These are phyloP conservation scores for Chrysophaeum taylorii DNA, from an alignment of 352 stramenopile species.

Conservation along the genomic window DNA sequence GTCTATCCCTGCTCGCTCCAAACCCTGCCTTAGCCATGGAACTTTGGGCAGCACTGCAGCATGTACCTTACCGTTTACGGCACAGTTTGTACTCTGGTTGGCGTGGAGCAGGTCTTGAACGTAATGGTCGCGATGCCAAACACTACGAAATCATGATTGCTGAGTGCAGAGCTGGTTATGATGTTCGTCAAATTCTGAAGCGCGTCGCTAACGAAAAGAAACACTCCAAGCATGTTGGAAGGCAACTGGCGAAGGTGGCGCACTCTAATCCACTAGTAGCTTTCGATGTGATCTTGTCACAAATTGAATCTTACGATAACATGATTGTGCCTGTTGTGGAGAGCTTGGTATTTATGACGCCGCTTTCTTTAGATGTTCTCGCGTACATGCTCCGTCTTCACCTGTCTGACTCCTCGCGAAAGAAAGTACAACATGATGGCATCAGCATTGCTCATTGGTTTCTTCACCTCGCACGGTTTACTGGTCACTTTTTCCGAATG, in stretches of 20 bases:
- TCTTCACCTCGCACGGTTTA: slow-evolving; percentile 47
- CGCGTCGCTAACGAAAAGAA: slow-evolving; percentile 11
- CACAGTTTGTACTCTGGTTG: neutral
- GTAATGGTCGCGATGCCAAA: neutral
- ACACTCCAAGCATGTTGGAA: slow-evolving; percentile 10
- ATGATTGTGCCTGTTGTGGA: slow-evolving; percentile 88
- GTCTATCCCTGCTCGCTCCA: neutral
- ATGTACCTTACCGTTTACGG: neutral
- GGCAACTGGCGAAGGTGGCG: slow-evolving; percentile 57
- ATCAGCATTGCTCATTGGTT: slow-evolving; percentile 16
- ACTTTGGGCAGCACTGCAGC: neutral
- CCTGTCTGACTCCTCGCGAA: slow-evolving; percentile 43
- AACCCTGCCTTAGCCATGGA: neutral
- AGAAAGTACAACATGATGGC: slow-evolving; percentile 18
- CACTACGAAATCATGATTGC: neutral
- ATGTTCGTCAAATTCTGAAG: neutral
- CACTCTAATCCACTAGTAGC: slow-evolving; percentile 84
- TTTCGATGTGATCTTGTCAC: slow-evolving; percentile 80
- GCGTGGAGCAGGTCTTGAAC: neutral
- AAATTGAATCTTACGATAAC: slow-evolving; percentile 94
- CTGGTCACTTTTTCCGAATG: slow-evolving; percentile 80
- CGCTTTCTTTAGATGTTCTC: slow-evolving; percentile 81
- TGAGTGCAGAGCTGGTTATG: neutral
- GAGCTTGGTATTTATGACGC: slow-evolving; percentile 81
- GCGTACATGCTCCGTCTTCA: slow-evolving; percentile 79